A percentile compares a stretch with the other conserved stretches of the same genome.
Evolutionary conservation across 805 yeast species (phyloP).

Genomic region (Cyberlindnera xylosilytica): DNA sequence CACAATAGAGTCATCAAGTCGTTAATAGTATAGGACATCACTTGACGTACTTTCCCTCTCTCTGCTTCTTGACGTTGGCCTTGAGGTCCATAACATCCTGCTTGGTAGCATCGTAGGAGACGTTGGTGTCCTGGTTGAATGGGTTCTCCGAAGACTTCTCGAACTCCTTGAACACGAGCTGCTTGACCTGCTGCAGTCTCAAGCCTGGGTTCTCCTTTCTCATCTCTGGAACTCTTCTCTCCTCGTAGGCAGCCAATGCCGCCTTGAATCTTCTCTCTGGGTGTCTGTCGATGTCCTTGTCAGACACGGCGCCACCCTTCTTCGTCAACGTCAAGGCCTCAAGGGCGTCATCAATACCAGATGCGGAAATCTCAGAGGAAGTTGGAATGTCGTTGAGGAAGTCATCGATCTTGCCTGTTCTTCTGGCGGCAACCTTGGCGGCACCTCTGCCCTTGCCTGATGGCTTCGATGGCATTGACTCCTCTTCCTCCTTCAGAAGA

Average conservation of each 20-base stretch:
- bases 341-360: slow-evolving; percentile 74
- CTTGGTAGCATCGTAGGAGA: slow-evolving; percentile 57
- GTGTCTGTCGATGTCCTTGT: slow-evolving; percentile 73
- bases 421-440: slow-evolving; percentile 59
- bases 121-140: slow-evolving; percentile 66
- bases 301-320: slow-evolving; percentile 51
- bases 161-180: slow-evolving; percentile 73
- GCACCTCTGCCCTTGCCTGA: slow-evolving; percentile 61
- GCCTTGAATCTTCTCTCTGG: slow-evolving; percentile 89
- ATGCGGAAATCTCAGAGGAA: slow-evolving; percentile 58
- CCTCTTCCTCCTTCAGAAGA: slow-evolving; percentile 61
- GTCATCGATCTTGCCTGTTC: slow-evolving; percentile 63
- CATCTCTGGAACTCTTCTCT: slow-evolving; percentile 64
- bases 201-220: slow-evolving; percentile 78
- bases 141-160: slow-evolving; percentile 80
- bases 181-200: slow-evolving; percentile 74
- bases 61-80: slow-evolving; percentile 44
- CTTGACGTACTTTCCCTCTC: slow-evolving; percentile 36
- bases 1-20: slow-evolving; percentile 1
- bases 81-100: slow-evolving; percentile 47
- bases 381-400: slow-evolving; percentile 52
- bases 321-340: slow-evolving; percentile 71
- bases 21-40: slow-evolving; percentile 1
- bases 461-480: slow-evolving; percentile 57
- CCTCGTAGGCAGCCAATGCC: slow-evolving; percentile 70